Evolutionary conservation across 164 flowering plant species (phyloP), one percentile per base, ranked within the genome.

Genomic region (Tetrastigma voinierianum): DNA sequence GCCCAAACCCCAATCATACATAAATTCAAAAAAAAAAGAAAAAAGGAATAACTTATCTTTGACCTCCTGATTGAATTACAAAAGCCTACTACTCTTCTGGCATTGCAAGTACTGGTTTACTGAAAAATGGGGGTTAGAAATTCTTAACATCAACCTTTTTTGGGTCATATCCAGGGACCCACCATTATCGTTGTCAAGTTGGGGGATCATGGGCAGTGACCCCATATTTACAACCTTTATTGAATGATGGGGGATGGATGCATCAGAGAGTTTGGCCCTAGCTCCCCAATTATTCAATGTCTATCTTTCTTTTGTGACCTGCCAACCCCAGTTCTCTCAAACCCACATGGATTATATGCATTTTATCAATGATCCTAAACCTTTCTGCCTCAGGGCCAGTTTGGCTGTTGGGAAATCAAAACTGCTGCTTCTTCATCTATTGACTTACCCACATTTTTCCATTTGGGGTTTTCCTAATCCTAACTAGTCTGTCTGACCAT

Each of bases 281-380:
- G n/a, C n/a, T 46, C 62, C 57, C 62, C 69, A 66, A 66, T 66
- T 57, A 66, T 66, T 46, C 62, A 66, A 21, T n/a, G n/a, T n/a
- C n/a, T n/a, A n/a, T 57, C 17, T 24, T 57, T 56, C 62, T 46
- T 32, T 23, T 24, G 9, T 52, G 25, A 15, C 32, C 48, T 10
- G 20, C 59, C 16, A 51, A 53, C 18, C 18, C 46, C 43, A 19
- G n/a, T n/a, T n/a, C n/a, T n/a, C 3, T 17, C 20, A 17, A 54
- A 46, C 20, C 20, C 62, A 57, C 55, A 57, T 57, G 61, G 57
- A 43, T 32, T 32, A 32, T 32, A 32, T 32, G 6, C 6, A 32
- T 32, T 3, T 32, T 4, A 32, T 32, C 46, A 14, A 46, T 47
- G 21, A 57, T 24, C 15, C 40, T 32, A 57, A 46, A n/a, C 47